phyloP scores from a whole-genome alignment of 169 alveolate species.

The Plasmodium yoelii region DNA sequence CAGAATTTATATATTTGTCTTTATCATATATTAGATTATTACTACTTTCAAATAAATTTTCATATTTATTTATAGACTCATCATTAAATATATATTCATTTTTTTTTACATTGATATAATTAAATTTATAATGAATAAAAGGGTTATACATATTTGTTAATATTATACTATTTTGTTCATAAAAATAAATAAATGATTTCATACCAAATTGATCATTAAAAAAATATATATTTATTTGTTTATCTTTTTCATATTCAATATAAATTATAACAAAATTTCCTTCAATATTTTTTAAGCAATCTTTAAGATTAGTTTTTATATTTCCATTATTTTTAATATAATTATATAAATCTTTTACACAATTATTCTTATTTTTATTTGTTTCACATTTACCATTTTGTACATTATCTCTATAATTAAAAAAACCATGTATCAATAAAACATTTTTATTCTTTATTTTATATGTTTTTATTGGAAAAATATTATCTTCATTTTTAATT shows the following conservation, averaged over 20 bases:
- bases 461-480: not conserved
- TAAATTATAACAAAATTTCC: conserved; percentile 65
- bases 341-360: conserved; percentile 15
- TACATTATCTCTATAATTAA: not conserved
- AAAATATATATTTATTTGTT: conserved; percentile 18
- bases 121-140: conserved; percentile 43
- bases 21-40: not conserved
- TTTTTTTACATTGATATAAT: not conserved
- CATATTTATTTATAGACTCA: not conserved
- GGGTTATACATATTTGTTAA: conserved; percentile 34
- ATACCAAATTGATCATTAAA: conserved; percentile 54
- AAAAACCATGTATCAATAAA: conserved; percentile 19
- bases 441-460: conserved; percentile 34
- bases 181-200: conserved; percentile 55
- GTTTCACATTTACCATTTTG: not conserved
- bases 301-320: not conserved
- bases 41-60: conserved; percentile 2
- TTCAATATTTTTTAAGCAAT: conserved; percentile 12
- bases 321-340: conserved; percentile 1
- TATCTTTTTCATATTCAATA: conserved; percentile 5
- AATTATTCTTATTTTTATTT: too few species aligned
- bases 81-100: conserved; percentile 17
- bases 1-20: not conserved
- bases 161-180: conserved; percentile 16
- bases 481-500: not conserved